Evolutionary conservation across 2,329 filamentous ascomycete species (phyloP).

Genomic region (Verticillium nubilum): DNA sequence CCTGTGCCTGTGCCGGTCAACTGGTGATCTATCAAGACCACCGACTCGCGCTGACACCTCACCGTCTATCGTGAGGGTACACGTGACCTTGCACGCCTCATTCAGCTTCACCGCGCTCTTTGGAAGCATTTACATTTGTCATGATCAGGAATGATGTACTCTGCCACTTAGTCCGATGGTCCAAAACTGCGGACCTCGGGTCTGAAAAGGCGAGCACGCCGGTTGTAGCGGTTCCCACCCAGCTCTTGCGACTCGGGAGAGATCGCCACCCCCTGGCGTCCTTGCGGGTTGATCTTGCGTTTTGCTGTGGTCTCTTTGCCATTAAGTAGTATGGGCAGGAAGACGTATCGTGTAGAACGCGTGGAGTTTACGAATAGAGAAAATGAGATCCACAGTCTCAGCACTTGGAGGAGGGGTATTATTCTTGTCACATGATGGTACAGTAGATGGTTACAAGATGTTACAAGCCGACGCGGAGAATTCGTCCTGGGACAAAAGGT

Average conservation of each 20-base stretch:
- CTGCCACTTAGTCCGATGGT: conserved; percentile 58
- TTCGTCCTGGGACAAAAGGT: neutral
- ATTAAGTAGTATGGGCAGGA: conserved; percentile 38
- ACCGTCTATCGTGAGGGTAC: neutral
- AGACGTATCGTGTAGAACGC: conserved; percentile 65
- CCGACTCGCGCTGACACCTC: conserved; percentile 5
- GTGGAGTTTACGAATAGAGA: conserved; percentile 10
- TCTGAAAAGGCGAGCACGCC: conserved; percentile 56
- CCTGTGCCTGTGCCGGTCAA: neutral
- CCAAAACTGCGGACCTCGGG: conserved; percentile 53
- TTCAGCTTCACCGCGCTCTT: neutral
- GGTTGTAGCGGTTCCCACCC: conserved; percentile 8
- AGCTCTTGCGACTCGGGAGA: neutral
- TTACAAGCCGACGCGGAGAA: neutral
- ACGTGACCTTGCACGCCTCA: neutral
- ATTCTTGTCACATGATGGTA: conserved; percentile 6
- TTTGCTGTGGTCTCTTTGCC: conserved; percentile 54
- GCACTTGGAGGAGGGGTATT: conserved; percentile 12
- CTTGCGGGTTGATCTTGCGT: conserved; percentile 49
- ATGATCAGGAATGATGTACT: conserved; percentile 40
- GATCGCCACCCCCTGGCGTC: neutral
- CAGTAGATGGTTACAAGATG: neutral
- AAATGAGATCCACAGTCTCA: neutral
- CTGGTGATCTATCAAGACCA: neutral
- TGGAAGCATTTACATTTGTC: neutral